These are phyloP conservation scores for Geotrichum cucujoidarum DNA, from an alignment of 1,139 yeast genomes.

Conservation along the genomic window DNA sequence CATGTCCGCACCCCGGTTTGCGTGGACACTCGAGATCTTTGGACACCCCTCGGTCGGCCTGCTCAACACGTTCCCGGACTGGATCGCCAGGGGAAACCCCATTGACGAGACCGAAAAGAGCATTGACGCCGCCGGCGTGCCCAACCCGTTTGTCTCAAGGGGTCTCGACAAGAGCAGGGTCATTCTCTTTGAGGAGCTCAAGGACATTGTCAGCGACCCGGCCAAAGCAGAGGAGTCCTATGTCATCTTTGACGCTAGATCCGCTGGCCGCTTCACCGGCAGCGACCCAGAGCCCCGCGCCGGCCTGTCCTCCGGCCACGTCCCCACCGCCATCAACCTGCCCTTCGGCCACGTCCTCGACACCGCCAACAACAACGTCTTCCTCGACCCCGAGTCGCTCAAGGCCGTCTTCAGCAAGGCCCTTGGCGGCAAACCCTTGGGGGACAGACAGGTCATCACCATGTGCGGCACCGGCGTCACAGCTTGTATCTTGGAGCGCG, in stretches of 20 bases:
- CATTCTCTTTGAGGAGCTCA: conserved; percentile 59
- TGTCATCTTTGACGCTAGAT: conserved; percentile 72
- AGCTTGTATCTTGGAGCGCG: conserved; percentile 76
- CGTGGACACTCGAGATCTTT: conserved; percentile 78
- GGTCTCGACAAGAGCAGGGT: conserved; percentile 47
- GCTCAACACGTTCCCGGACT: conserved; percentile 62
- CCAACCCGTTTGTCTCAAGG: conserved; percentile 36
- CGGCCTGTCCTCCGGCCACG: conserved; percentile 83
- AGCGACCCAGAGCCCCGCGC: conserved; percentile 80
- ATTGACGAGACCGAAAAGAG: conserved; percentile 34
- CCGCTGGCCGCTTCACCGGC: conserved; percentile 70
- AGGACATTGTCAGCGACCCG: conserved; percentile 49
- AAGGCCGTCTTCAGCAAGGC: conserved; percentile 40
- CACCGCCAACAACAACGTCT: conserved; percentile 43
- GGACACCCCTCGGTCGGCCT: conserved; percentile 66
- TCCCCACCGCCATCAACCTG: conserved; percentile 72
- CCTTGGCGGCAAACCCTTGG: conserved; percentile 24
- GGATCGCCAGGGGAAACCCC: conserved; percentile 40
- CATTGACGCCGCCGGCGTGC: conserved; percentile 26
- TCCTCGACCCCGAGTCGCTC: conserved; percentile 47
- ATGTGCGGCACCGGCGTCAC: conserved; percentile 97
- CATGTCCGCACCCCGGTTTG: conserved; percentile 84
- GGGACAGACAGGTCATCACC: conserved; percentile 61
- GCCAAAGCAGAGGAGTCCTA: conserved; percentile 44
- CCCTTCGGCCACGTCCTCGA: conserved; percentile 64